Conservation (phyloP, 257 asterid genomes). For the Solanum piurae region DNA sequence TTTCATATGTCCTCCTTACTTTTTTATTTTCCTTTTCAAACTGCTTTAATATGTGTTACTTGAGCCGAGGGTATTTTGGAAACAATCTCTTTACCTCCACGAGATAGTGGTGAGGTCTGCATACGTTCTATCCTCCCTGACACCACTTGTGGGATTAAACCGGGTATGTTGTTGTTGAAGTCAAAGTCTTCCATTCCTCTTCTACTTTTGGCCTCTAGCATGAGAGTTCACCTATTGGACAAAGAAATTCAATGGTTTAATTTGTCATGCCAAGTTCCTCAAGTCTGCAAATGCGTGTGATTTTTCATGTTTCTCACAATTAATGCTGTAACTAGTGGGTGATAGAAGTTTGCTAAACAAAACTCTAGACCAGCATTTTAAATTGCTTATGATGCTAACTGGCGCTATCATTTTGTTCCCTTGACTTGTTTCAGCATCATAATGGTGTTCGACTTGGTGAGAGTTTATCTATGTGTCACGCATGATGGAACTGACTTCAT, state of each 20-base stretch:
- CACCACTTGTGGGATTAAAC: neutral
- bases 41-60: neutral
- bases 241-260: neutral
- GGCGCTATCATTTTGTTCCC: neutral
- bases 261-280: neutral
- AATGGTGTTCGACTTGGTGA: neutral
- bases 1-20: neutral
- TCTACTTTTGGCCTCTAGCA: neutral
- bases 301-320: neutral
- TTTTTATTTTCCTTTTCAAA: neutral
- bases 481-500: neutral
- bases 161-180: neutral
- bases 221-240: neutral
- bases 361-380: neutral
- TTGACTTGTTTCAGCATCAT: neutral
- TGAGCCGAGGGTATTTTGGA: neutral
- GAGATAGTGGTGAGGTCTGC: neutral
- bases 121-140: neutral
- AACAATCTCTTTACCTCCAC: neutral
- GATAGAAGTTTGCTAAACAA: neutral
- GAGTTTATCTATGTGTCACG: neutral
- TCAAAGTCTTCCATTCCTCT: neutral
- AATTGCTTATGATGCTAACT: neutral
- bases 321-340: neutral
- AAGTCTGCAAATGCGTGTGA: neutral